Evolutionary conservation across 768 basidiomycete genomes (phyloP).

Genomic region (Galerina marginata): DNA sequence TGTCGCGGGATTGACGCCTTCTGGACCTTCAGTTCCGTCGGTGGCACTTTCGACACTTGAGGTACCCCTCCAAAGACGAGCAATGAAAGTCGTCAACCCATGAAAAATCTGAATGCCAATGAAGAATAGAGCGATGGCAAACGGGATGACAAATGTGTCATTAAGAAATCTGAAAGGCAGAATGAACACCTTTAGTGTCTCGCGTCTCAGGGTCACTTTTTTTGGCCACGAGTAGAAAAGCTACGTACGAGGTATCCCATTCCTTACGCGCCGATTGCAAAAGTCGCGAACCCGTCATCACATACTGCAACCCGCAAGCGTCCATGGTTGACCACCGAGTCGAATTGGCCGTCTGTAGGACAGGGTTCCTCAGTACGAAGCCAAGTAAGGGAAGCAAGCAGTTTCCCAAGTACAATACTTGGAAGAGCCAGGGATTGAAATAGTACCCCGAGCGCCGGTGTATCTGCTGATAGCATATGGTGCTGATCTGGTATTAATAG

Average conservation of each 20-base stretch:
- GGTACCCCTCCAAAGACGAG: not conserved
- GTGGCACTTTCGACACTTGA: not conserved
- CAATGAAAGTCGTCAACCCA: not conserved
- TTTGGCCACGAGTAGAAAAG: too few species aligned
- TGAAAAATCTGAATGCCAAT: slow-evolving; percentile 4
- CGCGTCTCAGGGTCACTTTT: not conserved
- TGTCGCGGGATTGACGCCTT: not conserved
- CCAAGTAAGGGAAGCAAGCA: too few species aligned
- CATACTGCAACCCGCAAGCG: not conserved
- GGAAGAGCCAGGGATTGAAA: too few species aligned
- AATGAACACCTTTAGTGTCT: not conserved
- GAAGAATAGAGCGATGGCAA: slow-evolving; percentile 7
- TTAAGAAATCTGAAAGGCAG: slow-evolving; percentile 9
- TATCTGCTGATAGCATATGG: too few species aligned
- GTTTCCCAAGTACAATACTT: too few species aligned
- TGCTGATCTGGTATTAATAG: too few species aligned
- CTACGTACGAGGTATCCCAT: not conserved
- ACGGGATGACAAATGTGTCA: slow-evolving; percentile 11
- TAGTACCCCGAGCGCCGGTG: too few species aligned
- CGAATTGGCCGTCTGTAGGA: too few species aligned
- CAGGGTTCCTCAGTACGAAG: too few species aligned
- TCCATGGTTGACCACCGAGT: not conserved
- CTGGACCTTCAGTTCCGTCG: not conserved
- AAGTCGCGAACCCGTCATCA: not conserved
- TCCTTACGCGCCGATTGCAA: not conserved